Conservation (phyloP, 495 filamentous ascomycete species). For the Delitschia confertaspora region DNA sequence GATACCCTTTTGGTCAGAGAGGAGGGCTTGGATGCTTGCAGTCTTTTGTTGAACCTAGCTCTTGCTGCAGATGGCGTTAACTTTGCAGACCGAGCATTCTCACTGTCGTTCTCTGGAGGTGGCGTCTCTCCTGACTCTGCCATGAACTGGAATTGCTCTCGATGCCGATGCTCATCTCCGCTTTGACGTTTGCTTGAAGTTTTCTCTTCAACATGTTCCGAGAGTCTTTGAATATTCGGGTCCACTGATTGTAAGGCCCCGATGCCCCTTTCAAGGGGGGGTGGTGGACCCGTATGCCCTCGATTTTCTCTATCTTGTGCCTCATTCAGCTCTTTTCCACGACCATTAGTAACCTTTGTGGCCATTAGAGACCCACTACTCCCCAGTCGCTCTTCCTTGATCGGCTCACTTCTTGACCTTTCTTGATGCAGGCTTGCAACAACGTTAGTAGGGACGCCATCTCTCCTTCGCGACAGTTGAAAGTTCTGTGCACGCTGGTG, state of each 20-base stretch:
- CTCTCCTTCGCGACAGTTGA: not conserved
- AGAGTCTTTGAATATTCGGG: conserved; percentile 8
- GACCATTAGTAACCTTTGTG: not conserved
- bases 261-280: not conserved
- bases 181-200: conserved; percentile 8
- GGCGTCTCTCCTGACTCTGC: conserved; percentile 13
- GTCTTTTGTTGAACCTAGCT: conserved; percentile 8
- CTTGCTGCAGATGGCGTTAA: conserved; percentile 11
- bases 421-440: conserved; percentile 16
- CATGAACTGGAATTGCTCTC: not conserved
- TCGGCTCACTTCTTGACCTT: conserved; percentile 17
- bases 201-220: not conserved
- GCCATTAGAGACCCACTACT: no score
- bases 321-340: no score
- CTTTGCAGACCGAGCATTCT: no score
- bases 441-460: not conserved
- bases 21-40: not conserved
- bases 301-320: no score
- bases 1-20: no score
- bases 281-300: conserved; percentile 16
- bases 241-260: conserved; percentile 12
- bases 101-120: conserved; percentile 5
- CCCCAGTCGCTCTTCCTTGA: conserved; percentile 17
- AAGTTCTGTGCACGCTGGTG: not conserved
- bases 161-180: not conserved